These are phyloP conservation scores for Rhizophlyctis rosea DNA, from an alignment of 192 early-diverging fungal genomes.

Conservation along the genomic window DNA sequence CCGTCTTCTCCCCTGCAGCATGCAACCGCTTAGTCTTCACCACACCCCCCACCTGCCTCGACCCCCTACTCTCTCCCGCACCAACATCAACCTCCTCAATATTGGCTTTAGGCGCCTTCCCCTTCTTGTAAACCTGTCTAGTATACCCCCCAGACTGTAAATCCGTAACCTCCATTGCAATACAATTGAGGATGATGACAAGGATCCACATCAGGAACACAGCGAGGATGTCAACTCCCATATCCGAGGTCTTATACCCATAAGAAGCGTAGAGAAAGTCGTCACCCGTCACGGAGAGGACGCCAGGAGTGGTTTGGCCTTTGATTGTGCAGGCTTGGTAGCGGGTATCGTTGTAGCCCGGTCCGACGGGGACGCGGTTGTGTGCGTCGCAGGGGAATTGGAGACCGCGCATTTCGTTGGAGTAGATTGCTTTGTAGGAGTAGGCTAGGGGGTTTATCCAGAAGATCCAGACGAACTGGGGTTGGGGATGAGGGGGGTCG, in stretches of 20 bases:
- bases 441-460: conserved; percentile 66
- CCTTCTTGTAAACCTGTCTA: conserved; percentile 50
- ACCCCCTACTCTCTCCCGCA: conserved; percentile 27
- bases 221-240: conserved; percentile 24
- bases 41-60: conserved; percentile 14
- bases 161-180: conserved; percentile 60
- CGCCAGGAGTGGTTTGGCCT: conserved; percentile 51
- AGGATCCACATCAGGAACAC: conserved; percentile 20
- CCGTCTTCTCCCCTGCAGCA: not conserved
- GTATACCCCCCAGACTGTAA: conserved; percentile 53
- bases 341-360: conserved; percentile 39
- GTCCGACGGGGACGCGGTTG: conserved; percentile 45
- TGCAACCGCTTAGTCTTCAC: not conserved
- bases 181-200: conserved; percentile 25
- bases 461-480: conserved; percentile 25
- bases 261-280: conserved; percentile 56
- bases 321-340: conserved; percentile 65
- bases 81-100: conserved; percentile 18
- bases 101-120: conserved; percentile 21
- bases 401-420: conserved; percentile 60
- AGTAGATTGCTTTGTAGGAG: conserved; percentile 55
- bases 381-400: conserved; percentile 11
- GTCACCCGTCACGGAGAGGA: conserved; percentile 53
- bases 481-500: not conserved
- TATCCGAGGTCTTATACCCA: conserved; percentile 54